Base-by-base conservation (phyloP, 257 asterid genomes). In the Primulina huaijiensis region DNA sequence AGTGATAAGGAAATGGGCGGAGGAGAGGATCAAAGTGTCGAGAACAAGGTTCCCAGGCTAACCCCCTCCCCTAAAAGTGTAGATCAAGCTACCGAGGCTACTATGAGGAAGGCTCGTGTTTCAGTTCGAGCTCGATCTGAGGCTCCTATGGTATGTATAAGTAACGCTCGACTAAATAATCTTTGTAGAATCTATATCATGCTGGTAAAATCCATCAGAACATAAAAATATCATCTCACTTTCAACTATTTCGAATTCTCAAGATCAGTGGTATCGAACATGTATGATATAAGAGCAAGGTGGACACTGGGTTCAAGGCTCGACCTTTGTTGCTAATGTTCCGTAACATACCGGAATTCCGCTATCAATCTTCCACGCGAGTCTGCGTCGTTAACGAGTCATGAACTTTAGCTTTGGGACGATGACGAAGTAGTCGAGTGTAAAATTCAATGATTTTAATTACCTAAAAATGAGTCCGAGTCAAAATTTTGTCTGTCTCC, bases 41-140 rank as follows among this genome's bases (percentile, higher is more conserved):
- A 75, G 19, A 85, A 77, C 71, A 86, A 90, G 85, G 77, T 74
- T 34, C 27, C 86, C 9, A 86, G 85, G 80, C 75, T 76, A 2
- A 69, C 62, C 34, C 75, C 75, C 40, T 52, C 80, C 6, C 68
- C 92, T 0, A 81, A 81, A 70, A 78, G 64, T 57, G 84, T 75
- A 23, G 99, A 93, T 80, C 99, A 90, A 71, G 86, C 95, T 3
- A 70, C 89, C 3, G 97, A 90, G 79, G 95, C 97, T 21, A 93
- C 96, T 5, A 90, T 93, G 96, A 85, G 97, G 79, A 93, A 90
- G 85, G 97, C 96, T 46, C 85, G 99, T n/a, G 99, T 93, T 31
- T 90, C 99, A 0, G 99, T 93, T 70, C 81, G 97, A 30, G 95
- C 96, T 38, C 82, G 96, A 58, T 93, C 99, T 0, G 99, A 93